phyloP scores from a whole-genome alignment of 2,329 filamentous ascomycete genomes.

The Ophiostoma himal-ulmi region DNA sequence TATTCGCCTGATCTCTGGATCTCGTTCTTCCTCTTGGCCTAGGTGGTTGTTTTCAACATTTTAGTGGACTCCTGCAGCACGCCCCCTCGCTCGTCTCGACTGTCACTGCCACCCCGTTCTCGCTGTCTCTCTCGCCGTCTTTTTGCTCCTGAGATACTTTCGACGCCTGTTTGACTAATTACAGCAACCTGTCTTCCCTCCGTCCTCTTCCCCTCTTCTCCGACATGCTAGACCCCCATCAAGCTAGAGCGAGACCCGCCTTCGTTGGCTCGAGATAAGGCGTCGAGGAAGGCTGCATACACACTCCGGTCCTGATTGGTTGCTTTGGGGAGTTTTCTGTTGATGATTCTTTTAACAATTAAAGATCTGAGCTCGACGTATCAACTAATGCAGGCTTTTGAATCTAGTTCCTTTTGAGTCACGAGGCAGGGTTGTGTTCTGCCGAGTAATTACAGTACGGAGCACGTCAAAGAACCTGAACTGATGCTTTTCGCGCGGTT shows the following conservation, averaged over 20 bases:
- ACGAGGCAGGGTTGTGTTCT: slow-evolving; percentile 1
- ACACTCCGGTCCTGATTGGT: slow-evolving; percentile 36
- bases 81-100: not conserved
- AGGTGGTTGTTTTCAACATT: not conserved
- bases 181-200: not conserved
- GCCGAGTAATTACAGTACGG: not conserved
- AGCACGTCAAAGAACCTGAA: not conserved
- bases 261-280: slow-evolving; percentile 39
- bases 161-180: not conserved
- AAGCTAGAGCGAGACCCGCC: not conserved
- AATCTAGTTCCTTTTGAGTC: not conserved
- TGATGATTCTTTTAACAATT: slow-evolving; percentile 34
- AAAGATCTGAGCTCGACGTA: slow-evolving; percentile 16
- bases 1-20: slow-evolving; percentile 12
- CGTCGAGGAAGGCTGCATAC: slow-evolving; percentile 26
- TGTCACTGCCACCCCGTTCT: slow-evolving; percentile 1
- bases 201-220: not conserved
- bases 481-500: not conserved
- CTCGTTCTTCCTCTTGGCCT: not conserved
- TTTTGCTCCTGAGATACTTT: slow-evolving; percentile 17
- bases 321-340: slow-evolving; percentile 35
- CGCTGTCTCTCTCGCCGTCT: slow-evolving; percentile 23
- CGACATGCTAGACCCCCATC: not conserved
- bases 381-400: slow-evolving; percentile 7
- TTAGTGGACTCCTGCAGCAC: slow-evolving; percentile 1